Conservation (phyloP, 2,329 filamentous ascomycete species). For the Claviceps quebecensis region DNA sequence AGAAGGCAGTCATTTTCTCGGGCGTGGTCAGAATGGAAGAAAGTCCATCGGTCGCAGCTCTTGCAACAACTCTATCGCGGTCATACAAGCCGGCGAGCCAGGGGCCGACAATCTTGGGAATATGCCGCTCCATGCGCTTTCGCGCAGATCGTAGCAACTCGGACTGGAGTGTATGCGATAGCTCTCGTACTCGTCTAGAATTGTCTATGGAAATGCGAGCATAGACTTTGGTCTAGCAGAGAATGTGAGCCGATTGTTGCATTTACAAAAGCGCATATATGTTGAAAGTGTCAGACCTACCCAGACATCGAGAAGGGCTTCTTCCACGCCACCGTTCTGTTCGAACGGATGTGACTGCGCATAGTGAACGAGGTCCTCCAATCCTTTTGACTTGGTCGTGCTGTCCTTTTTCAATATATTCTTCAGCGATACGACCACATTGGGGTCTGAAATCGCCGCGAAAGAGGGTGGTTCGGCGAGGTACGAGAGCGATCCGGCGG, state of each 20-base stretch:
- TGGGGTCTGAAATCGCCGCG: slow-evolving; percentile 60
- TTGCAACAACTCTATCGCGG: slow-evolving; percentile 60
- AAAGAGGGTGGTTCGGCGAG: slow-evolving; percentile 76
- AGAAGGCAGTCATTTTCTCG: slow-evolving; percentile 65
- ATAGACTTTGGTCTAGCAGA: slow-evolving; percentile 63
- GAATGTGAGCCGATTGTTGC: not conserved
- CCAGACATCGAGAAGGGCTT: slow-evolving; percentile 79
- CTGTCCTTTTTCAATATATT: slow-evolving; percentile 86
- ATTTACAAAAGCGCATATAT: not conserved
- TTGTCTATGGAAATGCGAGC: slow-evolving; percentile 84
- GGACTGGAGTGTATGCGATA: slow-evolving; percentile 62
- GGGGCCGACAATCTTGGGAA: slow-evolving; percentile 67
- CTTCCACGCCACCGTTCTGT: slow-evolving; percentile 52
- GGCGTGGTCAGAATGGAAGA: slow-evolving; percentile 61
- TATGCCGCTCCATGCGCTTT: slow-evolving; percentile 69
- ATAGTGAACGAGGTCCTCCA: slow-evolving; percentile 68
- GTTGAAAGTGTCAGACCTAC: slow-evolving; percentile 28
- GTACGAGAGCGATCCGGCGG: slow-evolving; percentile 56
- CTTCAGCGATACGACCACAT: slow-evolving; percentile 81
- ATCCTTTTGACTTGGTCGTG: slow-evolving; percentile 77
- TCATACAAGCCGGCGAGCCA: slow-evolving; percentile 89
- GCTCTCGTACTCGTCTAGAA: slow-evolving; percentile 72
- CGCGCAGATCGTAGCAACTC: slow-evolving; percentile 49
- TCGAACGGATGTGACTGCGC: slow-evolving; percentile 40
- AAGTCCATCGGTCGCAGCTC: slow-evolving; percentile 65